Percentiles rank a stretch among this genome's conserved stretches.
These are phyloP conservation scores for Nothophytophthora sp. DNA, from an alignment of 352 stramenopile species.

Conservation along the genomic window DNA sequence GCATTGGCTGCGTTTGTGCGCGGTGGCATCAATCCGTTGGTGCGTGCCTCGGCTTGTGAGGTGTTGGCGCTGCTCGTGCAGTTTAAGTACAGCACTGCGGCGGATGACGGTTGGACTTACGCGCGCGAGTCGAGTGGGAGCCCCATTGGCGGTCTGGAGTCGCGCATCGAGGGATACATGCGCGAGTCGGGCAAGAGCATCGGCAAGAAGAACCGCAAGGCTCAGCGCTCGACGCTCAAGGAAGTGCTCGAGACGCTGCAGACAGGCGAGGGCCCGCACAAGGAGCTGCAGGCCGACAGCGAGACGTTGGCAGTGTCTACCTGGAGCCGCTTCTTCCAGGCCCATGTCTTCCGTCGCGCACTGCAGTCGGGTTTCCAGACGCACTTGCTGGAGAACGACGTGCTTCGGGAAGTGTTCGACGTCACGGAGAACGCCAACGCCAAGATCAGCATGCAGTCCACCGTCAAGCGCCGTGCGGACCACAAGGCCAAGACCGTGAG, in stretches of 20 bases:
- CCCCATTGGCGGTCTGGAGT: conserved; percentile 45
- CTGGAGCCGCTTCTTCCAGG: conserved; percentile 69
- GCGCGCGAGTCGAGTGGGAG: conserved; percentile 38
- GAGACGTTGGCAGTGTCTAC: conserved; percentile 55
- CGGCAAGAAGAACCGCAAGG: conserved; percentile 73
- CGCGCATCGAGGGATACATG: conserved; percentile 63
- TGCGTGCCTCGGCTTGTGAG: conserved; percentile 53
- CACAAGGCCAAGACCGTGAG: conserved; percentile 49
- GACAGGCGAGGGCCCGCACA: conserved; percentile 53
- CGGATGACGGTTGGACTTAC: conserved; percentile 45
- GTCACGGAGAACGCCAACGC: conserved; percentile 48
- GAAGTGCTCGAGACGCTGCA: conserved; percentile 65
- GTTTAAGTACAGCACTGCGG: conserved; percentile 50
- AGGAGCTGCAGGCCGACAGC: conserved; percentile 53
- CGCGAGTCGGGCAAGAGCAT: conserved; percentile 67
- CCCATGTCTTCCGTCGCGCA: conserved; percentile 53
- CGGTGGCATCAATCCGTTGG: conserved; percentile 38
- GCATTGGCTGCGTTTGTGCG: conserved; percentile 55
- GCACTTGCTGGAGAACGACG: conserved; percentile 55
- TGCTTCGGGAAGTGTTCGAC: conserved; percentile 66
- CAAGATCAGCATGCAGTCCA: conserved; percentile 52
- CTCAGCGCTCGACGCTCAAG: conserved; percentile 65
- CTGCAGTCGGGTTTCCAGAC: conserved; percentile 62
- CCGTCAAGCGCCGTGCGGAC: conserved; percentile 44
- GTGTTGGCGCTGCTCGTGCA: conserved; percentile 63